These are phyloP conservation scores for Bryoerythrophyllum caledonicum DNA, from an alignment of 225 moss, liverwort and hornwort species.

Conservation along the genomic window DNA sequence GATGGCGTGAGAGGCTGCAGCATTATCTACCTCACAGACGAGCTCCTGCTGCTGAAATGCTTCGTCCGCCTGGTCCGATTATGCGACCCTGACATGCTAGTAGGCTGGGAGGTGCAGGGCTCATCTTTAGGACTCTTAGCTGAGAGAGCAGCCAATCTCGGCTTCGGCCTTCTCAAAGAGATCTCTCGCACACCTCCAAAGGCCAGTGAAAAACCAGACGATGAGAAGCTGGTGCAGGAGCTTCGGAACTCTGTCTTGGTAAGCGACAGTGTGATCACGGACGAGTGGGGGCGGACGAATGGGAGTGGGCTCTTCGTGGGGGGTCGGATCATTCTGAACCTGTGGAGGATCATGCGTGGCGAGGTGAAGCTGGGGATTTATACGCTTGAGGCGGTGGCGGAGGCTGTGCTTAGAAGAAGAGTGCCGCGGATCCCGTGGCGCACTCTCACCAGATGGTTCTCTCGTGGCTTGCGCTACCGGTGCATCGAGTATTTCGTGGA, in stretches of 20 bases:
- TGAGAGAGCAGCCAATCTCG: conserved; percentile 90
- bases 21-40: conserved; percentile 77
- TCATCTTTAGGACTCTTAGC: conserved; percentile 87
- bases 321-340: conserved; percentile 81
- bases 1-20: conserved; percentile 74
- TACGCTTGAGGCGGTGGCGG: conserved; percentile 90
- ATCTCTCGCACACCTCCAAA: conserved; percentile 84
- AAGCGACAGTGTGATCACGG: conserved; percentile 78
- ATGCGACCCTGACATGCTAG: conserved; percentile 91
- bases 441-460: conserved; percentile 82
- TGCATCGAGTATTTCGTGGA: conserved; percentile 80
- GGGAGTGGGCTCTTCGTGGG: conserved; percentile 93
- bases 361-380: conserved; percentile 95
- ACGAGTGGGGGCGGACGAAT: conserved; percentile 98
- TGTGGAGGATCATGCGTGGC: conserved; percentile 98
- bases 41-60: conserved; percentile 72
- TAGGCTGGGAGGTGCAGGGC: conserved; percentile 98
- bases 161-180: conserved; percentile 79
- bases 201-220: conserved; percentile 23
- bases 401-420: conserved; percentile 84
- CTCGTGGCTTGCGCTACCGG: conserved; percentile 65
- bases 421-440: conserved; percentile 86
- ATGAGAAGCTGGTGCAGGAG: conserved; percentile 50
- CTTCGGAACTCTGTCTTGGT: conserved; percentile 58
- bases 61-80: conserved; percentile 75